Conservation (phyloP, 2,329 filamentous ascomycete species). For the Fusarium oligoseptatum region DNA sequence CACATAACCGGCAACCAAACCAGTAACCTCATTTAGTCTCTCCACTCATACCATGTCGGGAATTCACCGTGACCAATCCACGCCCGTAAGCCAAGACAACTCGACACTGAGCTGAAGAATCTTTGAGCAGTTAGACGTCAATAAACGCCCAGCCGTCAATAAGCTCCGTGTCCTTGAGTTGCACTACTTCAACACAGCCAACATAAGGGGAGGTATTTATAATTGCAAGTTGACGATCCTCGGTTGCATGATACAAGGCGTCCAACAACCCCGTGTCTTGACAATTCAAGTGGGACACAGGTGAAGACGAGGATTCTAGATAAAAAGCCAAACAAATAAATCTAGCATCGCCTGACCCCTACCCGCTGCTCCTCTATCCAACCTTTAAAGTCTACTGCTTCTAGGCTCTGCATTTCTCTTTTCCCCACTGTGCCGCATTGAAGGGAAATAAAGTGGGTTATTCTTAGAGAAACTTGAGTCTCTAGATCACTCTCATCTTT, state of each 20-base stretch:
- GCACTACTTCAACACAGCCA: background rate
- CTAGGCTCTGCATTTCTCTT: background rate
- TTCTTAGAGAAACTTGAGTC: background rate
- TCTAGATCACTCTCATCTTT: background rate
- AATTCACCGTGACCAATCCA: background rate
- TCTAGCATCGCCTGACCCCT: background rate
- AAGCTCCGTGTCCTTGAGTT: background rate
- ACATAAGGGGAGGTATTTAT: background rate
- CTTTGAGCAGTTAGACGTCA: too few species aligned
- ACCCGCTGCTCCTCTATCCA: background rate
- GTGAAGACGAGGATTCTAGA: background rate
- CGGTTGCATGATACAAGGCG: background rate
- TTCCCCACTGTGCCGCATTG: background rate
- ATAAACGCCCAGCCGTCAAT: background rate
- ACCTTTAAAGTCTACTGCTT: background rate
- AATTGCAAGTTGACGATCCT: background rate
- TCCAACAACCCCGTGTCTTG: background rate
- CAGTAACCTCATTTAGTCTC: background rate
- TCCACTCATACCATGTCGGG: background rate
- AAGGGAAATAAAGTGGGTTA: background rate
- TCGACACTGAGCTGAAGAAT: background rate
- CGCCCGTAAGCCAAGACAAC: background rate
- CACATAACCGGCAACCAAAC: background rate
- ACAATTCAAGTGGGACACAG: background rate
- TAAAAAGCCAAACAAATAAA: background rate